Evolutionary conservation across 257 asterid species (phyloP).

Genomic region (Plantago major): DNA sequence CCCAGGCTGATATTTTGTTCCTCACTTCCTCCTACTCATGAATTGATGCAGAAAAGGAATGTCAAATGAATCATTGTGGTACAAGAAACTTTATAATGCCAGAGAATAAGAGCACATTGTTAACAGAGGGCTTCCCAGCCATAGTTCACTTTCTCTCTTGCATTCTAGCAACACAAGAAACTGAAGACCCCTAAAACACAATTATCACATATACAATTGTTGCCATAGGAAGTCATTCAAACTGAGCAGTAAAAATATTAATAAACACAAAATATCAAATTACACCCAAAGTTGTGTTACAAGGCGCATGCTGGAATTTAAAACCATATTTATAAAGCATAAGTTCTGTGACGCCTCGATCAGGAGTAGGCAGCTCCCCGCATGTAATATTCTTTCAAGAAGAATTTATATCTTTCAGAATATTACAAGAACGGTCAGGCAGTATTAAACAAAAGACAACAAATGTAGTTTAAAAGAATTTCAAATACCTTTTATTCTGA

Average conservation of each 20-base stretch:
- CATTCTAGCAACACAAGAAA: background rate
- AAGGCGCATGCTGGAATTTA: background rate
- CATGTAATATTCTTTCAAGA: no score
- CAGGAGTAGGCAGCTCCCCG: no score
- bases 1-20: constrained; percentile 55
- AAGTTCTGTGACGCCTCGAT: no score
- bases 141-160: background rate
- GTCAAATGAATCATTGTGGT: constrained; percentile 7
- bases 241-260: background rate
- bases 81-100: background rate
- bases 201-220: background rate
- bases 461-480: no score
- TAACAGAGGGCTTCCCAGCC: background rate
- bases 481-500: no score
- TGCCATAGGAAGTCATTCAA: background rate
- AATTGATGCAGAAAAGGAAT: constrained; percentile 15
- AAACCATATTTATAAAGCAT: background rate
- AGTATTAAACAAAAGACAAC: no score
- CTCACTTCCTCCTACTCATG: constrained; percentile 70
- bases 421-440: no score
- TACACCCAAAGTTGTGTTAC: background rate
- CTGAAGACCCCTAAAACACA: background rate
- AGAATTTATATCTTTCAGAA: no score
- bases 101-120: background rate
- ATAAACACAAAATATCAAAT: background rate